phyloP scores from a whole-genome alignment of 2,329 filamentous ascomycete species.

The Fusarium sterilihyphosum region DNA sequence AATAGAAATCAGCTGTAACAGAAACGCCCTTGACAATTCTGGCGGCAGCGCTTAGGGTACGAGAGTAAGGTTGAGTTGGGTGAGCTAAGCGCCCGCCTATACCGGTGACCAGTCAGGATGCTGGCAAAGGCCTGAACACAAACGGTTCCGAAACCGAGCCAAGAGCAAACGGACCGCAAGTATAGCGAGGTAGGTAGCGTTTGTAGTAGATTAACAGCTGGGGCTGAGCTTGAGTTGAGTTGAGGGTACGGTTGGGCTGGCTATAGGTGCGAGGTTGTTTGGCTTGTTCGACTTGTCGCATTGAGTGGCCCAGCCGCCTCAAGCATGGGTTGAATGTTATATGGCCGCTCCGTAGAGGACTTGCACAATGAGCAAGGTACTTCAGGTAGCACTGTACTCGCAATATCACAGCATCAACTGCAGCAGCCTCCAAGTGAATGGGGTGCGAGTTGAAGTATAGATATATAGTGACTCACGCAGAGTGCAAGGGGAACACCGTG shows the following conservation, averaged over 20 bases:
- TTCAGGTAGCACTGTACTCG: background rate
- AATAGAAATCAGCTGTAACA: constrained; percentile 20
- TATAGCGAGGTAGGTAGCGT: background rate
- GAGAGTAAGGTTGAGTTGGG: constrained; percentile 24
- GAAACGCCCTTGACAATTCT: constrained; percentile 31
- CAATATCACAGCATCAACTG: constrained; percentile 28
- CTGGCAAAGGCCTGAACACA: constrained; percentile 17
- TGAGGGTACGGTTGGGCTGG: constrained; percentile 20
- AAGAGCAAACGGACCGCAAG: constrained; percentile 22
- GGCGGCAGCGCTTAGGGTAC: constrained; percentile 42
- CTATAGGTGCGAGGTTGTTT: constrained; percentile 22
- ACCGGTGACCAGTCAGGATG: constrained; percentile 37
- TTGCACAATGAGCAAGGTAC: constrained; percentile 24
- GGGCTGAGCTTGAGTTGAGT: constrained; percentile 5
- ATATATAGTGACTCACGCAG: constrained; percentile 43
- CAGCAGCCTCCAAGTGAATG: constrained; percentile 43
- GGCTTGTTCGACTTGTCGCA: constrained; percentile 34
- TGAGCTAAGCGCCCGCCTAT: constrained; percentile 40
- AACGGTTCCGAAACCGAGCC: constrained; percentile 33
- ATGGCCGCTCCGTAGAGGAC: constrained; percentile 29
- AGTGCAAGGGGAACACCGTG: constrained; percentile 42
- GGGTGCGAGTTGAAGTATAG: constrained; percentile 28
- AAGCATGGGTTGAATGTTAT: constrained; percentile 35
- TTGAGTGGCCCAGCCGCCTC: constrained; percentile 39
- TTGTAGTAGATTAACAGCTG: constrained; percentile 10